A percentile compares a stretch with the other conserved stretches of the same genome.
Conservation (phyloP, 495 filamentous ascomycete species). For the Penicillium silybi region DNA sequence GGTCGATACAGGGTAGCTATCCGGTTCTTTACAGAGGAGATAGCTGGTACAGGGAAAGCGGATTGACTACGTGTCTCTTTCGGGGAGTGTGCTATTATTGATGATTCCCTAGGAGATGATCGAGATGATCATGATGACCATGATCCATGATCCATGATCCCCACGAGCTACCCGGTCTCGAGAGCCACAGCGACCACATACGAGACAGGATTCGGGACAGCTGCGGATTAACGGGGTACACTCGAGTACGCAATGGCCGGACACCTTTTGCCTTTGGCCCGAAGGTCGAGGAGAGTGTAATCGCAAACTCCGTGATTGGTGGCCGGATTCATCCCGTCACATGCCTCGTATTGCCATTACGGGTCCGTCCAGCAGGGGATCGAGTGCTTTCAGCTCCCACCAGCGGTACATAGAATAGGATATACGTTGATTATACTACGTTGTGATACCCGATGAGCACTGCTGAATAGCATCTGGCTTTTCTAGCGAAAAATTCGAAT, state of each 20-base stretch:
- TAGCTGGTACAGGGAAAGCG: neutral
- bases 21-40: neutral
- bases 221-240: slow-evolving; percentile 8
- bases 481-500: neutral
- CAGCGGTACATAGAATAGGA: neutral
- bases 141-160: neutral
- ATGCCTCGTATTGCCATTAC: slow-evolving; percentile 29
- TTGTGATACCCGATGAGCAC: neutral
- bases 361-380: neutral
- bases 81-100: neutral
- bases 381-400: neutral
- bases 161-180: too few species aligned
- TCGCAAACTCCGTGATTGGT: slow-evolving; percentile 25
- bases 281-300: slow-evolving; percentile 13
- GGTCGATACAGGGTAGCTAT: neutral
- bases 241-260: neutral
- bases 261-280: slow-evolving; percentile 19
- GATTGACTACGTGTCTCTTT: neutral
- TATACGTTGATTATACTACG: neutral
- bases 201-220: neutral
- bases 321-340: slow-evolving; percentile 19
- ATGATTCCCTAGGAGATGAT: too few species aligned
- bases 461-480: neutral
- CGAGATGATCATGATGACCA: neutral
- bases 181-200: slow-evolving; percentile 5